Conservation (phyloP, 2,329 filamentous ascomycete species). For the Botrytis pseudocinerea region DNA sequence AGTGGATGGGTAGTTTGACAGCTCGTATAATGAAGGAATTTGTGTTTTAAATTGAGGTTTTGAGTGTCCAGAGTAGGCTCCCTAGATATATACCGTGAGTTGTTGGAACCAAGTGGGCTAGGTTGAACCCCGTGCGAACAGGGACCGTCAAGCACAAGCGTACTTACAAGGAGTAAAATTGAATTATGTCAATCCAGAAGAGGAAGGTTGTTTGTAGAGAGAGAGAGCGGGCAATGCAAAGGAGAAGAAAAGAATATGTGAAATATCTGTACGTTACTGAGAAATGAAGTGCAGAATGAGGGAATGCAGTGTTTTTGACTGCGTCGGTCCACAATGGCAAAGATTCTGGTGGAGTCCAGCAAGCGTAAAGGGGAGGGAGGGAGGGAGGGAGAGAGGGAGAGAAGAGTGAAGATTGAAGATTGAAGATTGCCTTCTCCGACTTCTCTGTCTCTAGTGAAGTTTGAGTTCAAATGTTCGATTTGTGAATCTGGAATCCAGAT, state of each 20-base stretch:
- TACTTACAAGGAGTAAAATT: constrained; percentile 27
- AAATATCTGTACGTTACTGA: neutral
- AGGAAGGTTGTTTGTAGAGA: constrained; percentile 25
- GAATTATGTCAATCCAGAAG: neutral
- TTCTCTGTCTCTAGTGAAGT: neutral
- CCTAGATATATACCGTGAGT: neutral
- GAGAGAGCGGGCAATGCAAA: constrained; percentile 26
- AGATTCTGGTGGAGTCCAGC: neutral
- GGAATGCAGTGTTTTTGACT: neutral
- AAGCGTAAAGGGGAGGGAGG: neutral
- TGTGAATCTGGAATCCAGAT: constrained; percentile 1
- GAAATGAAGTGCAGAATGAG: neutral
- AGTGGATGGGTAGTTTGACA: neutral
- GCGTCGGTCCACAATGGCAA: neutral
- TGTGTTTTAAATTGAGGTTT: neutral
- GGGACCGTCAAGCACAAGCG: constrained; percentile 8
- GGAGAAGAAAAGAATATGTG: constrained; percentile 21
- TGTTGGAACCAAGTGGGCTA: neutral
- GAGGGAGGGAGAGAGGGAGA: too few species aligned
- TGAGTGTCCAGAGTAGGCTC: neutral
- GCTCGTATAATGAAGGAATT: constrained; percentile 26
- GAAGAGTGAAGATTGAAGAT: neutral
- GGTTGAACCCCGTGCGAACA: neutral
- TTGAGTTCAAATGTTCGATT: neutral
- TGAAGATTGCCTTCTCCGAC: neutral